A percentile compares a stretch with the other conserved stretches of the same genome.
phyloP scores from a whole-genome alignment of 345 rosid genomes.

The Erucastrum elatum region DNA sequence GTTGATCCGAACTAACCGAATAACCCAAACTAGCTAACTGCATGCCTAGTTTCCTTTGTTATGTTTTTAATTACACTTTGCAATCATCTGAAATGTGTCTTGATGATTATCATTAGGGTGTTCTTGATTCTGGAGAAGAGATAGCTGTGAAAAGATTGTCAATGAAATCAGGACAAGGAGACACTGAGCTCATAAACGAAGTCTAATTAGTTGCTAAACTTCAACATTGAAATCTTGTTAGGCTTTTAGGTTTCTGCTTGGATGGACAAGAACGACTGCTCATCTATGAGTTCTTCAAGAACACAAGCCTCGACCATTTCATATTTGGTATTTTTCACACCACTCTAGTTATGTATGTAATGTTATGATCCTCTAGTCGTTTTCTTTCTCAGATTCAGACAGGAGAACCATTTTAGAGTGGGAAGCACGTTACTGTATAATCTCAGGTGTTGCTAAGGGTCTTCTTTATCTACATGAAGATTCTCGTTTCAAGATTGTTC shows the following conservation, averaged over 20 bases:
- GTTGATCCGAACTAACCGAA: too few relatives aligned
- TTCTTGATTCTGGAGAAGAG: constrained; percentile 36
- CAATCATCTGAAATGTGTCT: not conserved
- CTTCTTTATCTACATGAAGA: constrained; percentile 45
- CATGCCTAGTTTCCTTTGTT: not conserved
- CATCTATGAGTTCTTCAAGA: constrained; percentile 46
- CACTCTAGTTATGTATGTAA: not conserved
- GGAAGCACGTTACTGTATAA: constrained; percentile 27
- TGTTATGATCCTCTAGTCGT: not conserved
- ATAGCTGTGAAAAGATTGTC: constrained; percentile 54
- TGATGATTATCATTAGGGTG: constrained; percentile 35
- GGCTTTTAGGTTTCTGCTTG: constrained; percentile 43
- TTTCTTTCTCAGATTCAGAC: constrained; percentile 10
- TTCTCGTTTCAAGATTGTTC: constrained; percentile 46
- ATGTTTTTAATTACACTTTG: not conserved
- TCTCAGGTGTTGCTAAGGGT: constrained; percentile 28
- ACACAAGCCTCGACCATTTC: constrained; percentile 42
- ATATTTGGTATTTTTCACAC: constrained; percentile 33
- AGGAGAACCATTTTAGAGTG: constrained; percentile 12
- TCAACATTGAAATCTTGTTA: constrained; percentile 52
- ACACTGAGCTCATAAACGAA: constrained; percentile 46
- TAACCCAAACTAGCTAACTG: too few relatives aligned
- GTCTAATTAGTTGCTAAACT: constrained; percentile 47
- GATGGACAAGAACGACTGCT: constrained; percentile 44
- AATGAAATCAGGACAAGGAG: constrained; percentile 44